phyloP scores from a whole-genome alignment of 257 asterid species.

The Salvia miltiorrhiza region DNA sequence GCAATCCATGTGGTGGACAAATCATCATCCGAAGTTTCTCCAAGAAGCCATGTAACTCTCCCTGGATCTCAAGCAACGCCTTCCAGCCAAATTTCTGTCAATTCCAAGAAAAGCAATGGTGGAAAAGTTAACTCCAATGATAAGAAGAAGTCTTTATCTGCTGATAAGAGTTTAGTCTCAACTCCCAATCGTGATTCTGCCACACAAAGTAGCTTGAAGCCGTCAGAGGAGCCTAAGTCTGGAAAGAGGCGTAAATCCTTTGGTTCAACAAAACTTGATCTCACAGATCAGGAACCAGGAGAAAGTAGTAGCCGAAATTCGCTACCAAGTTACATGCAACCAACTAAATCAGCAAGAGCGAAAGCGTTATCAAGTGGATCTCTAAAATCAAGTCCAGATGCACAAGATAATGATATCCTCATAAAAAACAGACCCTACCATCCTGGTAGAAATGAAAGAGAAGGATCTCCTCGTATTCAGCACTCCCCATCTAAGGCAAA shows the following conservation, averaged over 20 bases:
- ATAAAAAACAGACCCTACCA: conserved; percentile 67
- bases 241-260: conserved; percentile 73
- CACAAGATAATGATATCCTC: conserved; percentile 57
- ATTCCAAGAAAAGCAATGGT: conserved; percentile 49
- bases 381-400: conserved; percentile 85
- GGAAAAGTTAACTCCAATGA: conserved; percentile 41
- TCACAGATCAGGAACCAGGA: conserved; percentile 71
- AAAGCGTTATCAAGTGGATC: conserved; percentile 73
- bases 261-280: conserved; percentile 55
- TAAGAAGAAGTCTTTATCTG: conserved; percentile 45
- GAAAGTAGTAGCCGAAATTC: conserved; percentile 61
- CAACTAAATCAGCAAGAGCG: conserved; percentile 93
- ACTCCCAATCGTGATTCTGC: conserved; percentile 45
- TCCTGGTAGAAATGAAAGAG: conserved; percentile 66
- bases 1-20: conserved; percentile 29
- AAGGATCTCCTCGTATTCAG: conserved; percentile 75
- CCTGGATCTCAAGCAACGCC: conserved; percentile 81
- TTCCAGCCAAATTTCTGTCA: conserved; percentile 57
- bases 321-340: conserved; percentile 96
- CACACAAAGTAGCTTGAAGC: conserved; percentile 45
- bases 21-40: conserved; percentile 66
- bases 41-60: conserved; percentile 53
- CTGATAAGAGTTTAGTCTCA: conserved; percentile 39
- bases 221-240: conserved; percentile 46
- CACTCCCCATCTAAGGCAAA: conserved; percentile 71